These are phyloP conservation scores for Colletotrichum trifolii DNA, from an alignment of 2,329 filamentous ascomycete species.

Conservation along the genomic window DNA sequence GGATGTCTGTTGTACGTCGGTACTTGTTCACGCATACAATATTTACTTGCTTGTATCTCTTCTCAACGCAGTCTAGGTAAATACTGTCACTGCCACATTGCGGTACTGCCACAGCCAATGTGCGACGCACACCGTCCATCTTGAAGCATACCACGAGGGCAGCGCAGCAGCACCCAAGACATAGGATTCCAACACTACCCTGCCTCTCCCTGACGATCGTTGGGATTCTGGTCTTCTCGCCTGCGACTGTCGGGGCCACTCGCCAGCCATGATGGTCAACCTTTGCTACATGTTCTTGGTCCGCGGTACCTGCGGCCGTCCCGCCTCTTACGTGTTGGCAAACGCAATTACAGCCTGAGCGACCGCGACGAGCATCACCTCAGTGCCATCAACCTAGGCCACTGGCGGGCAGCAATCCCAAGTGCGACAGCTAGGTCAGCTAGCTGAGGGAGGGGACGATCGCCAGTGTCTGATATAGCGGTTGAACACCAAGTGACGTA, in stretches of 20 bases:
- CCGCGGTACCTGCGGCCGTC: conserved; percentile 32
- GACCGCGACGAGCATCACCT: conserved; percentile 6
- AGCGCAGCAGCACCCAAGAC: conserved; percentile 6
- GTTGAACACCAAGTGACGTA: conserved; percentile 20
- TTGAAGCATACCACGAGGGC: too few species aligned
- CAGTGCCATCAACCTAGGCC: conserved; percentile 12
- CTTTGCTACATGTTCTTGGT: conserved; percentile 6
- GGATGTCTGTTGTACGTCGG: too few species aligned
- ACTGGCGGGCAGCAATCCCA: conserved; percentile 1
- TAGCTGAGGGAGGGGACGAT: conserved; percentile 13
- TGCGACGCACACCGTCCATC: conserved; percentile 5
- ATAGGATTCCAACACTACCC: conserved; percentile 21
- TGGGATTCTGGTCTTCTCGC: conserved; percentile 15
- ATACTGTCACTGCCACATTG: too few species aligned
- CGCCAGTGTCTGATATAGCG: conserved; percentile 14
- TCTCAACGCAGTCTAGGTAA: too few species aligned
- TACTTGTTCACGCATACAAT: too few species aligned
- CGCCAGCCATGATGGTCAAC: not conserved
- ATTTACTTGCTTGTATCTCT: too few species aligned
- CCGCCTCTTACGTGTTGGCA: conserved; percentile 20
- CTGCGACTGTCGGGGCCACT: conserved; percentile 13
- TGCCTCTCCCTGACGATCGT: conserved; percentile 30
- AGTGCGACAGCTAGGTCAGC: conserved; percentile 3
- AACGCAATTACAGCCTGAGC: conserved; percentile 3
- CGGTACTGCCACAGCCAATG: conserved; percentile 12